Evolutionary conservation across 129 eudicot species (phyloP).

Genomic region (Cynara cardunculus): DNA sequence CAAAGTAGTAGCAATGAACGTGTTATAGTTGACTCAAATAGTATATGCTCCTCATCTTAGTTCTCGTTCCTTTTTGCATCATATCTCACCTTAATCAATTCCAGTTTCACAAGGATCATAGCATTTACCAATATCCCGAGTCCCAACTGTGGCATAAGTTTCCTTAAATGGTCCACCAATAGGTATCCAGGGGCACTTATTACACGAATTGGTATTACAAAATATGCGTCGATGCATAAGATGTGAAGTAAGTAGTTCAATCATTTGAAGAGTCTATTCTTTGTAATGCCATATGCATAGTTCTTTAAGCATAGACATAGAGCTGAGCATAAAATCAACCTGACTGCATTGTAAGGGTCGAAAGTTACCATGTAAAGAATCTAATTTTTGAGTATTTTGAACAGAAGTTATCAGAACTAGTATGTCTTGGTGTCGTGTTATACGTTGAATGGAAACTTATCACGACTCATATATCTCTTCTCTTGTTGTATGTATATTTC

Average conservation of each 20-base stretch:
- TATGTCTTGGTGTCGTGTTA: neutral
- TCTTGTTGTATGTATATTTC: neutral
- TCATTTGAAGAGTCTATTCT: neutral
- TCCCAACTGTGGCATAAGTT: neutral
- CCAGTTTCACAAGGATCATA: neutral
- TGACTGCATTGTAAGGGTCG: neutral
- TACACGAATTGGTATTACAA: neutral
- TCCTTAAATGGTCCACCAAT: constrained; percentile 6
- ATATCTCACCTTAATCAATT: neutral
- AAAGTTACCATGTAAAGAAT: neutral
- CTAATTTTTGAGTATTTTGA: neutral
- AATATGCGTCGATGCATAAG: too few species aligned
- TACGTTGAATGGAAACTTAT: neutral
- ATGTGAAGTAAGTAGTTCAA: too few species aligned
- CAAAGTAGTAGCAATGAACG: neutral
- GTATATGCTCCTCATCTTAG: neutral
- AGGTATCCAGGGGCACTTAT: neutral
- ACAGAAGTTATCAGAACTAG: neutral
- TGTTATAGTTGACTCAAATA: neutral
- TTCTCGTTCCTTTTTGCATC: neutral
- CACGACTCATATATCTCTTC: neutral
- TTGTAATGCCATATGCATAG: too few species aligned
- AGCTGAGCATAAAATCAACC: neutral
- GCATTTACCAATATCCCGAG: neutral
- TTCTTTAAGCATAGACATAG: neutral